These are phyloP conservation scores for Umbelopsis vinacea DNA, from an alignment of 192 early-diverging fungal genomes.

Conservation along the genomic window DNA sequence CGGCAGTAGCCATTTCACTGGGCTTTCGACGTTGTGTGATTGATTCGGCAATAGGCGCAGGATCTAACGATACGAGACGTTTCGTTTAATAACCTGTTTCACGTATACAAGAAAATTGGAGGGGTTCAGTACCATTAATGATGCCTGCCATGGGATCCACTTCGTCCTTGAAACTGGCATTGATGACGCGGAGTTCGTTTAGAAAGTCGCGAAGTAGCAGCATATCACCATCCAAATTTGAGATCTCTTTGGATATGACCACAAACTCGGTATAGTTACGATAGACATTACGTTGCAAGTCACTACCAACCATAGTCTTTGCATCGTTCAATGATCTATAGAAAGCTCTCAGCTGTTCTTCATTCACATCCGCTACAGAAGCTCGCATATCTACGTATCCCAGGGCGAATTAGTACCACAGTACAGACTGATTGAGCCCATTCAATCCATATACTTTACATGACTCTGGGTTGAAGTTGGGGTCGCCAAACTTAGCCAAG, in stretches of 20 bases:
- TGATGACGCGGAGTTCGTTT: conserved; percentile 62
- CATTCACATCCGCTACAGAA: conserved; percentile 55
- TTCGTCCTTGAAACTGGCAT: conserved; percentile 48
- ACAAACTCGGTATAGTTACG: conserved; percentile 87
- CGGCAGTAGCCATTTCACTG: conserved; percentile 42
- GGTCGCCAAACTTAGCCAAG: conserved; percentile 52
- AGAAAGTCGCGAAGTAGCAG: conserved; percentile 68
- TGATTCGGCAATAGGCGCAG: conserved; percentile 21
- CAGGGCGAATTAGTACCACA: not conserved
- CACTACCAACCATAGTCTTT: conserved; percentile 65
- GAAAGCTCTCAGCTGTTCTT: conserved; percentile 63
- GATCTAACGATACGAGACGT: not conserved
- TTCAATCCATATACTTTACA: conserved; percentile 36
- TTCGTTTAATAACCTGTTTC: not conserved
- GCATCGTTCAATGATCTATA: conserved; percentile 63
- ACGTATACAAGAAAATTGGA: not conserved
- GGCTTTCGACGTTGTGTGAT: conserved; percentile 31
- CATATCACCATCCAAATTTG: conserved; percentile 78
- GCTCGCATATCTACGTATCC: conserved; percentile 53
- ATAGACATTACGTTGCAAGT: conserved; percentile 84
- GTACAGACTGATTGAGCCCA: not conserved
- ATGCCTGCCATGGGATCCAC: conserved; percentile 12
- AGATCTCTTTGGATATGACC: conserved; percentile 84
- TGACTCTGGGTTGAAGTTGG: conserved; percentile 57
- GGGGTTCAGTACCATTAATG: not conserved